Evolutionary conservation across 1,284 basidiomycete species (phyloP), one percentile per base, ranked within the genome.

Genomic region (Apiotrichum sp.): DNA sequence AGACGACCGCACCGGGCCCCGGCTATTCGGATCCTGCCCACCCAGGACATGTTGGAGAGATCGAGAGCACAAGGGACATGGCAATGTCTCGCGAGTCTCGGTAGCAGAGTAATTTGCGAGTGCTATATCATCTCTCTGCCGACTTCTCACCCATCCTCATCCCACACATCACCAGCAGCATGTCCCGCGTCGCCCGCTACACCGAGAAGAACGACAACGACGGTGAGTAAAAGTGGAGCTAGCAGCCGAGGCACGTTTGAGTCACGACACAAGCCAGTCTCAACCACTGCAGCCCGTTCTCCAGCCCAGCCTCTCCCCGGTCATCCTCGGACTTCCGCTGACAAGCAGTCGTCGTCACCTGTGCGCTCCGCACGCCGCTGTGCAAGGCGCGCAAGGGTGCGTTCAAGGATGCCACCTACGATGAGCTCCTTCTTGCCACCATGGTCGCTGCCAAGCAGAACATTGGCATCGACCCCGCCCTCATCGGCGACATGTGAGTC

Each of bases 311-410:
- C 16, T 13, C 9, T 13, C 36, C 36, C 8, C 36, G 8, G 9
- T 13, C 36, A 13, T 13, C 36, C 36, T 13, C 36, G 36, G 31
- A 22, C 14, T 16, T 14, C 10, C 6, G n/a, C 55, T 57, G 41
- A 57, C 47, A 3, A 3, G 5, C 42, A 57, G 58, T 59, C 48
- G 58, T 59, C 41, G 52, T 59, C 33, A 59, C 58, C 34, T 65
- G 60, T 35, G 64, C 64, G 34, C 57, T 58, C 46, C 60, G 64
- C 47, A 65, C 61, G 6, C 58, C 64, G 14, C 53, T 65, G 11
- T 62, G 62, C 38, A 59, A 63, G 55, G 64, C 64, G n/a, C 57
- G 56, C 32, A 62, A 59, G 59, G 64, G 64, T 10, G 61, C 53
- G 7, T 65, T 54, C 59, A 53, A 56, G 47, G 62, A 65, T 48